Conservation (phyloP, 2,329 filamentous ascomycete species). For the Neocatenulostroma microsporum region DNA sequence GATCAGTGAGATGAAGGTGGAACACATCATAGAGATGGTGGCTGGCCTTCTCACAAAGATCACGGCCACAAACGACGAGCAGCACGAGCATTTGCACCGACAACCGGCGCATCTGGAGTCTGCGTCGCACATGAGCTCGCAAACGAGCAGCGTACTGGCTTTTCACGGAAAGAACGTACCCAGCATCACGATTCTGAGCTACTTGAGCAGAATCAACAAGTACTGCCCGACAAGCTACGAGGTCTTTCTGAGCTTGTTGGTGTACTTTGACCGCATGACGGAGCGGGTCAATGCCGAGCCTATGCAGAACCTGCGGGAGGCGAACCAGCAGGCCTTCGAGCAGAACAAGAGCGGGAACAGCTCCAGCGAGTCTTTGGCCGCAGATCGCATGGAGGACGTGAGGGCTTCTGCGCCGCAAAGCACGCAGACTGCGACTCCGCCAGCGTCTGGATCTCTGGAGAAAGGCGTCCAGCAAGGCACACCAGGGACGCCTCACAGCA, state of each 20-base stretch:
- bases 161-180: slow-evolving; percentile 98
- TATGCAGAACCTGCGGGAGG: slow-evolving; percentile 53
- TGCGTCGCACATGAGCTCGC: slow-evolving; percentile 51
- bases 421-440: slow-evolving; percentile 42
- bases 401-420: slow-evolving; percentile 21
- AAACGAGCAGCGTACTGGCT: slow-evolving; percentile 71
- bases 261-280: slow-evolving; percentile 99
- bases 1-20: slow-evolving; percentile 94
- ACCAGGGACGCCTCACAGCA: slow-evolving; percentile 32
- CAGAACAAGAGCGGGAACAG: slow-evolving; percentile 14
- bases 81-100: slow-evolving; percentile 84
- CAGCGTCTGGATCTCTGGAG: slow-evolving; percentile 42
- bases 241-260: slow-evolving; percentile 87
- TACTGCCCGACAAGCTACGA: slow-evolving; percentile 99
- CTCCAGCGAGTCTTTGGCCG: slow-evolving; percentile 20
- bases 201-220: slow-evolving; percentile 92
- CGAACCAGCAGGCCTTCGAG: slow-evolving; percentile 42
- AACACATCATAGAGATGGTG: slow-evolving; percentile 98
- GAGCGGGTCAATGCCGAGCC: slow-evolving; percentile 83
- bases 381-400: slow-evolving; percentile 26
- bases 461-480: slow-evolving; percentile 28
- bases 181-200: slow-evolving; percentile 93
- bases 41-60: slow-evolving; percentile 94
- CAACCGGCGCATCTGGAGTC: slow-evolving; percentile 56
- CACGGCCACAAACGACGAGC: slow-evolving; percentile 87